Percentiles rank a stretch among this genome's conserved stretches.
phyloP scores from a whole-genome alignment of 306 rosid species.

The Rubus parviflorus region DNA sequence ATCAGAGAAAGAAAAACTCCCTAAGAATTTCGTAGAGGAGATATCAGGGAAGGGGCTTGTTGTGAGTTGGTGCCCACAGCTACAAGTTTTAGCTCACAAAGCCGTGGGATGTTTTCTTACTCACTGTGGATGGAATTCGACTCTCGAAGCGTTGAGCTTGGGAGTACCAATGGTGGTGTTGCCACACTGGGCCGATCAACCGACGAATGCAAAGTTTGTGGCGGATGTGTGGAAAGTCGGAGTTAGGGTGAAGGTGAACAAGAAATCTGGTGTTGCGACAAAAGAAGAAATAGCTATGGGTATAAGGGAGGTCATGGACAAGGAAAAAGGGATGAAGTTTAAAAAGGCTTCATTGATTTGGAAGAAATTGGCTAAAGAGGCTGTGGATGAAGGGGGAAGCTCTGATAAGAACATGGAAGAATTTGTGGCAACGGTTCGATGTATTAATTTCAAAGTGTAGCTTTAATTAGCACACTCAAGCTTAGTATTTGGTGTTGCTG shows the following conservation, averaged over 20 bases:
- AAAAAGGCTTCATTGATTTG: not conserved
- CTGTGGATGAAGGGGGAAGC: constrained; percentile 12
- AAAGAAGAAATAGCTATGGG: not conserved
- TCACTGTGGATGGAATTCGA: constrained; percentile 7
- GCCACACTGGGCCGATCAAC: constrained; percentile 4
- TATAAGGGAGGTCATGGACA: not conserved
- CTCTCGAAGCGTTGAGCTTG: constrained; percentile 2
- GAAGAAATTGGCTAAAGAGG: constrained; percentile 7
- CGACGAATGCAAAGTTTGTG: not conserved
- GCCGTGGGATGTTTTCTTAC: not conserved
- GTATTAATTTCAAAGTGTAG: not conserved
- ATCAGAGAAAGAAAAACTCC: constrained; percentile 14
- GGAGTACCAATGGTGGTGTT: not conserved
- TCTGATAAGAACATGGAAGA: not conserved
- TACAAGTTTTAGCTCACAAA: constrained; percentile 10
- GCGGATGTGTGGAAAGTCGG: constrained; percentile 6
- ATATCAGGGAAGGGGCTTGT: constrained; percentile 1
- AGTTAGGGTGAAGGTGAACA: not conserved
- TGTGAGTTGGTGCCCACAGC: constrained; percentile 15
- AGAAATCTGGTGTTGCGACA: not conserved
- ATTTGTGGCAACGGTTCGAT: not conserved
- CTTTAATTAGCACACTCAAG: not conserved
- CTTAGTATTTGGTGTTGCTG: too few relatives aligned
- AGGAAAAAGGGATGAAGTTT: not conserved
- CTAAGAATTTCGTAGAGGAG: constrained; percentile 8